Base-by-base conservation (phyloP, 1,284 basidiomycete genomes). In the Stereum hirsutum region DNA sequence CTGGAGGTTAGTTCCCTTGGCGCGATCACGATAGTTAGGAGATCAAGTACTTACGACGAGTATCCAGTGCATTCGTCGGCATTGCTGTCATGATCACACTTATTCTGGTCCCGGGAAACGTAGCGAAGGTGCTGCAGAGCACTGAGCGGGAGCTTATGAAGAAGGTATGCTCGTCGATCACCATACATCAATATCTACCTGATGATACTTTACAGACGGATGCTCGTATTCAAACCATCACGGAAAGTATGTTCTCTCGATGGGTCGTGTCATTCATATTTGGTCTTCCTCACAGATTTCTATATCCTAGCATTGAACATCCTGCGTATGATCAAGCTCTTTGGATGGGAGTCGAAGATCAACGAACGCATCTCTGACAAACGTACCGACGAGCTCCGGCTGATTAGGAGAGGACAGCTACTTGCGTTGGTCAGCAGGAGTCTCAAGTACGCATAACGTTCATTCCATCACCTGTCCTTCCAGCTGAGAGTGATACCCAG, bases 291-390 rank as follows among this genome's bases (percentile, higher is more conserved):
- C 15, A 42, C 48, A 19, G 44, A 7, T 6, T 14, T 5, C 3
- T 11, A 21, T 11, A 15, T 12, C 17, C 4, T 39, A 60, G 65
- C 56, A 25, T 60, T 69, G 63, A 63, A 56, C 41, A 60, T 68
- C 31, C 52, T 69, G 15, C 62, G 74, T 34, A 75, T 77, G 64
- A 60, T 74, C 59, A 78, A 79, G 60, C 65, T 79, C 52, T 81
- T 81, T 50, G 77, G 68, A 1, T 77, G 75, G 75, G 74, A 78
- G 48, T 60, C 60, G 8, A 63, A 66, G 47, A 66, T 73, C 45
- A 63, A 66, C 39, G 57, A 61, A 7, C 60, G 68, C 32, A 53
- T 77, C 15, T 58, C 62, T 3, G 63, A 62, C 43, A 73, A 72
- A 63, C 61, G 74, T 21, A 73, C 79, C 43, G 65, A 68, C 4